Conservation (phyloP, 768 basidiomycete genomes). For the Udeniomyces megalosporus region DNA sequence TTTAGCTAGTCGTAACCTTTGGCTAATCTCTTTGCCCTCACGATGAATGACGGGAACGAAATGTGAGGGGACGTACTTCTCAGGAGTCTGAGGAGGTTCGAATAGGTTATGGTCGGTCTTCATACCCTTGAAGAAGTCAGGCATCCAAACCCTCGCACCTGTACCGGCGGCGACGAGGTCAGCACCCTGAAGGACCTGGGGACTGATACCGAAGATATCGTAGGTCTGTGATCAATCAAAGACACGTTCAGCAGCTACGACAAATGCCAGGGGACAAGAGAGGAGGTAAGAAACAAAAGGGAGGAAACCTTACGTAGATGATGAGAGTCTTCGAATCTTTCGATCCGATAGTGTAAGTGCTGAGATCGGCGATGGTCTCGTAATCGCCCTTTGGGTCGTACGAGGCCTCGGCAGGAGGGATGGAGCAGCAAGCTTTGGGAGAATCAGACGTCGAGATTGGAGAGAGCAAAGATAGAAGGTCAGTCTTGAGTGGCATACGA, state of each 20-base stretch:
- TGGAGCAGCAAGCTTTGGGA: constrained; percentile 17
- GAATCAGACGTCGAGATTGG: no score
- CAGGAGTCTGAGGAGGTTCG: background rate
- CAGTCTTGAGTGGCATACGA: no score
- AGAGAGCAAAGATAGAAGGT: no score
- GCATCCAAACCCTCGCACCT: constrained; percentile 1
- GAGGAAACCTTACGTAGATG: constrained; percentile 24
- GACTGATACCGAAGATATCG: constrained; percentile 17
- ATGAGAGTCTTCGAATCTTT: constrained; percentile 22
- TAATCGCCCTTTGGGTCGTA: constrained; percentile 12
- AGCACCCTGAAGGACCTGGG: constrained; percentile 26
- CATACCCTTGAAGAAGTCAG: constrained; percentile 7
- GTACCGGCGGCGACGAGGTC: constrained; percentile 6
- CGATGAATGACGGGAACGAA: no score
- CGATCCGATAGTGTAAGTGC: constrained; percentile 24
- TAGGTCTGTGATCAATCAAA: no score
- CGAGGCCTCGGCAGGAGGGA: constrained; percentile 12
- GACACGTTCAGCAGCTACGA: background rate
- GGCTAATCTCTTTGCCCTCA: no score
- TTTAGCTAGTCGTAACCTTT: no score
- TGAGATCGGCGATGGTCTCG: constrained; percentile 20
- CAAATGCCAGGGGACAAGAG: background rate
- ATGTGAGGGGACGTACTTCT: background rate
- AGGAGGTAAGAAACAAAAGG: background rate
- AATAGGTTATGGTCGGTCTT: constrained; percentile 2